Percentiles rank a stretch among this genome's conserved stretches.
phyloP scores from a whole-genome alignment of 1,139 yeast species.

The Kazachstania sp. region DNA sequence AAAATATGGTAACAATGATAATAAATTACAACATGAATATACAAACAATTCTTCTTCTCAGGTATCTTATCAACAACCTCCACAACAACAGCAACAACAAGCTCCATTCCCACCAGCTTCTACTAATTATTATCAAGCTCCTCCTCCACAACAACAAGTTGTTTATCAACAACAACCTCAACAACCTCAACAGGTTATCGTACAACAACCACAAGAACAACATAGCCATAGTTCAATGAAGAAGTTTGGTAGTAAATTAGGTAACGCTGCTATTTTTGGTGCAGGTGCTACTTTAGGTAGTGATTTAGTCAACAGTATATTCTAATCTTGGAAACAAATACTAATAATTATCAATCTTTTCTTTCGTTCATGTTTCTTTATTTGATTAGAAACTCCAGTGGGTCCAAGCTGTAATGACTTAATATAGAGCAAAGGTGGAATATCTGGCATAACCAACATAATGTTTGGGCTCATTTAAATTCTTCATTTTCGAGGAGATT shows the following conservation, averaged over 20 bases:
- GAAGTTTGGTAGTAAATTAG: slow-evolving; percentile 35
- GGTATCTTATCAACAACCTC: background rate
- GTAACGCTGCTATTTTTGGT: slow-evolving; percentile 91
- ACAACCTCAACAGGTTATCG: slow-evolving; percentile 1
- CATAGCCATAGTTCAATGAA: slow-evolving; percentile 12
- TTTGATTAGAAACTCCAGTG: no score
- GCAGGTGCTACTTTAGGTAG: slow-evolving; percentile 97
- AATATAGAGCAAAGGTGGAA: no score
- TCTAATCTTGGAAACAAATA: background rate
- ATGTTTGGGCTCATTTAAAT: no score
- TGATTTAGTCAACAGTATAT: slow-evolving; percentile 56
- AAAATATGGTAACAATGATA: slow-evolving; percentile 26
- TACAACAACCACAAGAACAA: slow-evolving; percentile 1
- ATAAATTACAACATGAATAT: slow-evolving; percentile 5
- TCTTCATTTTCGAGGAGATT: no score
- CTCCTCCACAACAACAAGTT: slow-evolving; percentile 5
- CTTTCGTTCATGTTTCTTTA: background rate
- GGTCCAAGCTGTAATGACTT: no score
- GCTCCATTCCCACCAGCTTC: slow-evolving; percentile 18
- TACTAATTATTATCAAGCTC: slow-evolving; percentile 8
- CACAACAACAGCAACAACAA: slow-evolving; percentile 22
- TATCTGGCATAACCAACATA: no score
- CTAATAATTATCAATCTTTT: background rate
- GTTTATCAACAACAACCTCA: slow-evolving; percentile 1
- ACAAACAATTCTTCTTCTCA: slow-evolving; percentile 13